These are phyloP conservation scores for Phialophora macrospora DNA, from an alignment of 2,329 filamentous ascomycete species.

Conservation along the genomic window DNA sequence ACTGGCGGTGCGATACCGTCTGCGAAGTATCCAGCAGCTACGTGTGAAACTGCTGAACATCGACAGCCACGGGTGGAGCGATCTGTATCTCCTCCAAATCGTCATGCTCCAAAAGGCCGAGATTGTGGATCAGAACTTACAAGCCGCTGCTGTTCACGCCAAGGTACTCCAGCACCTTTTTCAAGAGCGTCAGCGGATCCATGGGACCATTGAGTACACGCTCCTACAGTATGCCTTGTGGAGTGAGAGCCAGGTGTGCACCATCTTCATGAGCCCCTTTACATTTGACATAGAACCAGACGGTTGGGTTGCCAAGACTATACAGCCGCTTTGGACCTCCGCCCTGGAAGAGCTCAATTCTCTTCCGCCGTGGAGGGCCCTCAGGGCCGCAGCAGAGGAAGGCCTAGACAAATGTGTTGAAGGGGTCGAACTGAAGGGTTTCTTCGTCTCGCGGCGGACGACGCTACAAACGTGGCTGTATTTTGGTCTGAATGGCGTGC, in stretches of 20 bases:
- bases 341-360: not conserved
- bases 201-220: constrained; percentile 2
- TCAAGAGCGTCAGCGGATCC: constrained; percentile 1
- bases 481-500: not conserved
- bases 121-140: not conserved
- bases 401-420: not conserved
- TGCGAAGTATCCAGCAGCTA: constrained; percentile 5
- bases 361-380: not conserved
- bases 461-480: not conserved
- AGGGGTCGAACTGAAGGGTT: not conserved
- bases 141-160: too few relatives aligned
- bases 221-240: constrained; percentile 13
- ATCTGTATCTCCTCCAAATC: constrained; percentile 6
- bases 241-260: constrained; percentile 8
- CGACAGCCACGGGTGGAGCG: not conserved
- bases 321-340: not conserved
- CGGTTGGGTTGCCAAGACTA: not conserved
- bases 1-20: constrained; percentile 6
- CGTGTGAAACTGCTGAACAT: constrained; percentile 5
- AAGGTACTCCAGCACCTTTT: not conserved
- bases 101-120: constrained; percentile 4
- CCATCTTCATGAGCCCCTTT: constrained; percentile 10
- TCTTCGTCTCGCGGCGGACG: not conserved
- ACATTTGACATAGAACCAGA: not conserved
- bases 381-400: not conserved